phyloP scores from a whole-genome alignment of 1,284 basidiomycete species.

The Leccinum subfulvum region DNA sequence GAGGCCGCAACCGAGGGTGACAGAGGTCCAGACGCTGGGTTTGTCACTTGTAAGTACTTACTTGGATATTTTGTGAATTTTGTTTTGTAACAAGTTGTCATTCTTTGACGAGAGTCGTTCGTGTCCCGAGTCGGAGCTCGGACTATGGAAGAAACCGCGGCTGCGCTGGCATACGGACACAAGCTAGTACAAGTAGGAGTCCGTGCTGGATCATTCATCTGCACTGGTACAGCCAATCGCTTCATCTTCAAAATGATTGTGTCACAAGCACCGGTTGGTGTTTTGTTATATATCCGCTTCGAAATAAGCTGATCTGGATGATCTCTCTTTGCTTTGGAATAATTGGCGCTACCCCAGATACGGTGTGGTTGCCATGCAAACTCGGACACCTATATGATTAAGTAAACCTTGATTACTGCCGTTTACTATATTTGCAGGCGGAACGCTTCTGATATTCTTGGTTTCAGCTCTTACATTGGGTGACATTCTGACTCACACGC shows the following conservation, averaged over 20 bases:
- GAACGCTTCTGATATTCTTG: neutral
- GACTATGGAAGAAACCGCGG: too few species aligned
- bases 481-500: neutral
- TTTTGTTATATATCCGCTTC: neutral
- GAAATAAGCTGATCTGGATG: neutral
- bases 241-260: neutral
- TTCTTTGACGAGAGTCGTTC: neutral
- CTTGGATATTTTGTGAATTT: too few species aligned
- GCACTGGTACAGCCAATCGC: neutral
- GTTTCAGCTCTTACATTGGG: neutral
- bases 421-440: neutral
- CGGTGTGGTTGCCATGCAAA: neutral
- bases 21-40: neutral
- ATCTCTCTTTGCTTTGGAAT: neutral
- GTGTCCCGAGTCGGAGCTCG: too few species aligned
- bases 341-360: neutral
- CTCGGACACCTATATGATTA: neutral
- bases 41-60: too few species aligned
- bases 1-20: neutral
- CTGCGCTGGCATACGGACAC: too few species aligned
- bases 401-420: neutral
- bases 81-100: neutral
- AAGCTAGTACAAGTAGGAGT: too few species aligned
- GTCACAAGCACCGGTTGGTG: neutral
- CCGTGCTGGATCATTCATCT: neutral